These are phyloP conservation scores for Fusarium coffeatum DNA, from an alignment of 2,329 filamentous ascomycete genomes.

Conservation along the genomic window DNA sequence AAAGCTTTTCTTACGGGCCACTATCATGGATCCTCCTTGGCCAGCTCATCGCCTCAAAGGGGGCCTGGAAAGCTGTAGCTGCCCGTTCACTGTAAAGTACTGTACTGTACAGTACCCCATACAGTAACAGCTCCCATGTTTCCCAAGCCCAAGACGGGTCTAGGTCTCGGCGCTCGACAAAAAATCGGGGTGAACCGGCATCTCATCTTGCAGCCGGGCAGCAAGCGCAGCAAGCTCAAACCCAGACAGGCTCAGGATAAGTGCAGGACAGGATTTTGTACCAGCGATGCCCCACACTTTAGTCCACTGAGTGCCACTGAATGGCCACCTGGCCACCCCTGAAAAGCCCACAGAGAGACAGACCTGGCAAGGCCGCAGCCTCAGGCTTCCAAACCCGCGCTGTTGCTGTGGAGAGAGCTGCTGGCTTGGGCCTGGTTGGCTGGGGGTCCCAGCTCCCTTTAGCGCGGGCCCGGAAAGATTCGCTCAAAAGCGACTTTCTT, in stretches of 20 bases:
- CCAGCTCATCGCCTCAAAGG: constrained; percentile 22
- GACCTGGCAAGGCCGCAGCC: constrained; percentile 43
- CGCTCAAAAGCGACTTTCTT: constrained; percentile 63
- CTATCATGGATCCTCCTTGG: constrained; percentile 26
- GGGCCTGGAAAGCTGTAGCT: not conserved
- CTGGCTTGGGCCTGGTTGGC: constrained; percentile 39
- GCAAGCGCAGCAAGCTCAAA: constrained; percentile 30
- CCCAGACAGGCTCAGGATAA: constrained; percentile 15
- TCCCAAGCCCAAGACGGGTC: constrained; percentile 40
- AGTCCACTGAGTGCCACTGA: constrained; percentile 34
- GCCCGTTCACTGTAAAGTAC: not conserved
- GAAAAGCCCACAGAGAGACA: constrained; percentile 28
- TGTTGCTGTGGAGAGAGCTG: constrained; percentile 51
- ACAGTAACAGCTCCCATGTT: constrained; percentile 34
- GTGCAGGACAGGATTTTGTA: constrained; percentile 36
- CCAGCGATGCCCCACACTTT: constrained; percentile 26
- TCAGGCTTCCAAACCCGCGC: constrained; percentile 50
- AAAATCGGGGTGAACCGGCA: constrained; percentile 53
- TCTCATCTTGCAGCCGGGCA: constrained; percentile 47
- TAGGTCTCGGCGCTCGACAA: constrained; percentile 49
- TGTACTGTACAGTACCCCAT: constrained; percentile 33
- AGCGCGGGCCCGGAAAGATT: constrained; percentile 63
- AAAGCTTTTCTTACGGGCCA: constrained; percentile 18
- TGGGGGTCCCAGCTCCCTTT: constrained; percentile 49
- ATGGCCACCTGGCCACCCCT: constrained; percentile 41